A percentile compares a stretch with the other conserved stretches of the same genome.
These are phyloP conservation scores for Dactylellina cionopaga DNA, from an alignment of 2,329 filamentous ascomycete genomes.

Conservation along the genomic window DNA sequence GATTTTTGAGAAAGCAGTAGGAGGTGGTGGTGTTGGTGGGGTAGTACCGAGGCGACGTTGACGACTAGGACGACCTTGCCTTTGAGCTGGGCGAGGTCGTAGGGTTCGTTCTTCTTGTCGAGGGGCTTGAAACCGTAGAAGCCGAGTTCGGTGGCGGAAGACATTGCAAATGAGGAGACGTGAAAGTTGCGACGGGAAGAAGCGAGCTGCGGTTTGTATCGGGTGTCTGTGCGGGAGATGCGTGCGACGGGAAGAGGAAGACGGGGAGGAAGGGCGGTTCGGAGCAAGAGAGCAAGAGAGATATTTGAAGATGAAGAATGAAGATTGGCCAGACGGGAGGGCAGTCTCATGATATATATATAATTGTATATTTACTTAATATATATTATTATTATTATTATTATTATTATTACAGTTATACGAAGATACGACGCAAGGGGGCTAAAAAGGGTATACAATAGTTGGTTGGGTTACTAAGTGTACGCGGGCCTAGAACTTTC, in stretches of 20 bases:
- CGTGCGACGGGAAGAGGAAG: too few relatives aligned
- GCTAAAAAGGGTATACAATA: too few relatives aligned
- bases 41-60: slow-evolving; percentile 82
- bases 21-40: not conserved
- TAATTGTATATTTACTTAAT: too few relatives aligned
- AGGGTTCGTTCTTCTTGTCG: slow-evolving; percentile 79
- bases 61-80: slow-evolving; percentile 95
- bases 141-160: slow-evolving; percentile 52
- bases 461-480: not conserved
- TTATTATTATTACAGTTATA: too few relatives aligned
- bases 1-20: too few relatives aligned
- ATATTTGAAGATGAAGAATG: not conserved
- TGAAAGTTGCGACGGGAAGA: not conserved
- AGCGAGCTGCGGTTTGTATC: not conserved
- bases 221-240: too few relatives aligned
- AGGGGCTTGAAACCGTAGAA: slow-evolving; percentile 88
- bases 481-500: slow-evolving; percentile 3
- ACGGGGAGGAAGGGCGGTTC: not conserved
- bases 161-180: not conserved
- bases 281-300: not conserved
- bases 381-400: too few relatives aligned
- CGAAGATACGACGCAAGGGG: too few relatives aligned
- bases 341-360: too few relatives aligned
- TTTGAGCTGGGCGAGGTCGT: slow-evolving; percentile 76
- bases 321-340: too few relatives aligned